Base-by-base conservation (phyloP, 2,329 filamentous ascomycete genomes). In the Sordariomycetes sp. region DNA sequence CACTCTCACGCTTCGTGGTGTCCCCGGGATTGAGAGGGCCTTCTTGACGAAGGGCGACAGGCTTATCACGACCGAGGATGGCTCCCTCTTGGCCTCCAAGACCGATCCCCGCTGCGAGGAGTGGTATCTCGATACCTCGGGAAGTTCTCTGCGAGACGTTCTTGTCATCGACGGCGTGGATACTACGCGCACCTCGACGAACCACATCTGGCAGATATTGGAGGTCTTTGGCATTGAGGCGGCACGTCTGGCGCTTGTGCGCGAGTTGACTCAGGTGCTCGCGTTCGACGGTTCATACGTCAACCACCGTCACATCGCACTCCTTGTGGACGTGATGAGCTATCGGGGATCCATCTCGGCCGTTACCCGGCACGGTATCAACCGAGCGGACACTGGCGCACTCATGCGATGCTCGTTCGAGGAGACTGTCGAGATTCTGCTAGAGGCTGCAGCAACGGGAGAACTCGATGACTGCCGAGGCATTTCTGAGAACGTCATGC, bases 351-450 rank as follows among this genome's bases (percentile, higher is more conserved):
- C 87, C 65, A 85, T 99, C 66, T 96, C 96, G 71, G 92, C 94
- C 15, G 92, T 99, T 62, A 99, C 94, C 58, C 89, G 94, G 72
- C 94, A 99, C 69, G 94, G 94, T 74, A 99, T 99, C 76, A 99
- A 99, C 76, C 85, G 94, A 65, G 90, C 92, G 28, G 94, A 99
- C 68, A 99, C 95, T 61, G 94, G 94, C 76, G 95, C 94, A 10
- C 79, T 99, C 65, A 99, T 99, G 94, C 87, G 94, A 70, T 99
- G 95, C 78, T 99, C 94, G 1, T 99, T 99, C 74, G 94, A 99
- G 73, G 95, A 99, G 72, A 99, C 94, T 0, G 94, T 99, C 48
- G 95, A 99, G 69, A 99, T 99, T 76, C 77, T 99, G 56, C 83
- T 99, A 22, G 94, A 99, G 68, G 95, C 94, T 60, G 94, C 94